Evolutionary conservation across 305 asterid species (phyloP), one percentile per base, ranked within the genome.

Genomic region (Solanum chacoense): DNA sequence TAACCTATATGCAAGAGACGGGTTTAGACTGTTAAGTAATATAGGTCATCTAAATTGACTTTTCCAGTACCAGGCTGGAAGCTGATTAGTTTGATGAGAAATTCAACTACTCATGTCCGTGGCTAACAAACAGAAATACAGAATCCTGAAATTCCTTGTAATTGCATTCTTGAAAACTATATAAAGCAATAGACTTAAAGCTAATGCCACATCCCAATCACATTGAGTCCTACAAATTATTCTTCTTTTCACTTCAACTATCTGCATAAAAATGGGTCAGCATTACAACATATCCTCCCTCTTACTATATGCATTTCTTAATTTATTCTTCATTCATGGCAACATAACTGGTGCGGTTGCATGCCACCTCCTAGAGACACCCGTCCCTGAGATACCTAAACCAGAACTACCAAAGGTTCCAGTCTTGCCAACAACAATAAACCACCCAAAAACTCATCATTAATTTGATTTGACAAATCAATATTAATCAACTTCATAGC

Each of bases 281-380:
- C 74, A 63, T 63, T 63, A 59, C 74, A 67, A 36, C 24, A 3
- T 72, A 55, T 26, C 42, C 31, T 87, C 69, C 14, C 18, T 80
- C 38, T 80, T 80, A 80, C 69, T 80, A 18, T 11, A 42, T 42
- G 37, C 71, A 80, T 80, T 42, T 80, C 38, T 80, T 35, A 42
- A 80, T 29, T 28, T 80, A 20, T 80, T 29, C 16, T 80, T 42
- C 69, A 42, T 80, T 10, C 5, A 80, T 28, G 69, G 71, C 18
- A 20, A 9, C 37, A 28, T 80, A 42, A 26, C 69, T 42, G 69
- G 38, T 2, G 71, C 38, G 12, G 11, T 36, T 14, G 71, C 92
- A 5, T 92, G 91, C 16, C 90, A 55, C 37, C 92, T 90, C 77
- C 78, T 90, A 20, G 93, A 90, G 76, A 36, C 80, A 11, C 90